Conservation (phyloP, 768 basidiomycete genomes). For the Mycena vulgaris region DNA sequence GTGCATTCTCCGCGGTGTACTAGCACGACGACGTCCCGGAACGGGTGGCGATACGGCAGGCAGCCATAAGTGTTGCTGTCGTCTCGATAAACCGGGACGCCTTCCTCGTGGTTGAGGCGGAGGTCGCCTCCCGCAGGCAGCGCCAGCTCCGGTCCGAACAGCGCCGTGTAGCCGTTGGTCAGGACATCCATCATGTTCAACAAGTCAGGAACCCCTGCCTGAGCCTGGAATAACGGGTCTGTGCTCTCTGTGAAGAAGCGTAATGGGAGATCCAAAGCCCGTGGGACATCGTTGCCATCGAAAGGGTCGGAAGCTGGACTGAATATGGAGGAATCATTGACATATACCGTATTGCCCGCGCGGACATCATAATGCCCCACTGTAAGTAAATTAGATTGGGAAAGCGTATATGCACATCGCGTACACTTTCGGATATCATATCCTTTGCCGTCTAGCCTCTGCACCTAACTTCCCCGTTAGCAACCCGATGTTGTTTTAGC, state of each 20-base stretch:
- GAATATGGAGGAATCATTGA: constrained; percentile 76
- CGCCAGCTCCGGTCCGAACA: constrained; percentile 79
- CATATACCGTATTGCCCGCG: constrained; percentile 85
- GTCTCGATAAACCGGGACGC: constrained; percentile 70
- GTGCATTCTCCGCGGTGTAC: constrained; percentile 87
- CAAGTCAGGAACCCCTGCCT: constrained; percentile 53
- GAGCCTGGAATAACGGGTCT: constrained; percentile 63
- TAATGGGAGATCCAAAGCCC: constrained; percentile 66
- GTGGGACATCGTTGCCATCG: constrained; percentile 33
- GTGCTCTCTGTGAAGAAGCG: constrained; percentile 70
- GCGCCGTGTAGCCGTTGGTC: constrained; percentile 73
- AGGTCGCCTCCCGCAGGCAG: constrained; percentile 41
- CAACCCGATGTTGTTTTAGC: too few species aligned
- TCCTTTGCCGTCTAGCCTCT: constrained; percentile 78
- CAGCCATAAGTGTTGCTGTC: constrained; percentile 73
- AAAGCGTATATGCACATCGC: constrained; percentile 4
- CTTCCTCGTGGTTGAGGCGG: constrained; percentile 65
- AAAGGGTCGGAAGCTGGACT: constrained; percentile 34
- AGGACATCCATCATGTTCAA: constrained; percentile 60
- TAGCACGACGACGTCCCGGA: constrained; percentile 70
- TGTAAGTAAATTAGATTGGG: constrained; percentile 45
- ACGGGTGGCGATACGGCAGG: constrained; percentile 61
- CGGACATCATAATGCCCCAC: constrained; percentile 88
- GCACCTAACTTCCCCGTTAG: background rate
- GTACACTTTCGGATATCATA: constrained; percentile 89